Evolutionary conservation across 495 filamentous ascomycete genomes (phyloP), one percentile per base, ranked within the genome.

Genomic region (Staphylotrichum longicolle): DNA sequence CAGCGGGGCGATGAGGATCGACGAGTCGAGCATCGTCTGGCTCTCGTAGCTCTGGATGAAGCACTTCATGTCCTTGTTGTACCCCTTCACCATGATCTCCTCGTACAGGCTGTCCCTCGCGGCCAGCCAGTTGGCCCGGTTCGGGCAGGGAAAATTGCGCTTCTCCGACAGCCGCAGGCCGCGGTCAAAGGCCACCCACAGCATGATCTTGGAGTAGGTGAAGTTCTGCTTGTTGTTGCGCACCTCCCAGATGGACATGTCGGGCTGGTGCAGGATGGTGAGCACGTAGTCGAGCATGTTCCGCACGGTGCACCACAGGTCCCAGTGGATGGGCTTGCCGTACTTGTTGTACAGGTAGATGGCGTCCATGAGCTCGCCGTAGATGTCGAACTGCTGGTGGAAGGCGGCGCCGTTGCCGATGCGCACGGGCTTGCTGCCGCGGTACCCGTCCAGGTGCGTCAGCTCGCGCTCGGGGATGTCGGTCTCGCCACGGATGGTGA

Each of bases 231-330:
- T 85, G 62, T 84, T 76, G 48, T 86, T 87, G 54, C 87, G 83
- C 20, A 88, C 87, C 69, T 91, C 88, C 88, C 88, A 90, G 66
- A 91, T 90, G 14, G 85, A 88, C 86, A 89, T 89, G 70, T 91
- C 88, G 20, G 85, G 84, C 48, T 86, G 70, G 62, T 77, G 61
- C 57, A 77, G 71, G 65, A 84, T 81, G 37, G 80, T 83, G 44
- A 84, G 61, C 32, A 83, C 82, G 58, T 80, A 82, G 64, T 84
- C 77, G 32, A 63, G 66, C 63, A 74, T 68, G 53, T 68, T 20
- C 14, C 72, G 68, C 8, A 74, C 62, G 9, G 68, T 65, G 49
- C 61, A 60, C 72, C 88, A 91, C 60, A 86, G 83, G 58, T 91
- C 88, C 78, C 87, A 91, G 44, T 85, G 81, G 57, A 88, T 82